These are phyloP conservation scores for Pelargonium citronellum DNA, from an alignment of 441 rosid species.

Conservation along the genomic window DNA sequence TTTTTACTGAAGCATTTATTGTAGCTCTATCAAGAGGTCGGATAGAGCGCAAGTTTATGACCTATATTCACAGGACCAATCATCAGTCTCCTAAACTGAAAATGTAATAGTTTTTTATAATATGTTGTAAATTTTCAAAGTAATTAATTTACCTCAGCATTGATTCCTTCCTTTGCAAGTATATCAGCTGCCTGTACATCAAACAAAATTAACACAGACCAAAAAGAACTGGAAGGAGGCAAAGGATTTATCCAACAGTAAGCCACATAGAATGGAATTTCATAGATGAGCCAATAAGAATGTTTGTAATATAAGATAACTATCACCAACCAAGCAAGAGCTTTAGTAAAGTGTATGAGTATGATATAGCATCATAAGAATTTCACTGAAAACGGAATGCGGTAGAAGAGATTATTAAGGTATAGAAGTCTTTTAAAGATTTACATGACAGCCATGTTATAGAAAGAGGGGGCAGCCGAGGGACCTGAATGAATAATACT, in stretches of 20 bases:
- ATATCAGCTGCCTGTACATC: conserved; percentile 77
- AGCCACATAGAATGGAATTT: neutral
- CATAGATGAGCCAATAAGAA: neutral
- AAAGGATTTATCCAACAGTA: neutral
- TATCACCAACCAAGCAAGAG: no score
- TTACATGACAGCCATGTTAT: no score
- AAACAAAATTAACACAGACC: conserved; percentile 7
- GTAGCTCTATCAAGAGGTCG: conserved; percentile 88
- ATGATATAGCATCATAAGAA: neutral
- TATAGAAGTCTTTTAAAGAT: neutral
- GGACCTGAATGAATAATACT: no score
- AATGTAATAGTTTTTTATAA: neutral
- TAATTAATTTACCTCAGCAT: conserved; percentile 59
- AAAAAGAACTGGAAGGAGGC: neutral
- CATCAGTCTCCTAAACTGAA: conserved; percentile 8
- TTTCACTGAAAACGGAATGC: neutral
- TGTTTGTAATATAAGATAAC: no score
- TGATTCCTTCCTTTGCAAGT: conserved; percentile 85
- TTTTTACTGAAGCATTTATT: conserved; percentile 81
- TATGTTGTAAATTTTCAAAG: neutral
- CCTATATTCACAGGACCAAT: conserved; percentile 32
- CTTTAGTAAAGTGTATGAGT: no score
- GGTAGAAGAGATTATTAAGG: neutral
- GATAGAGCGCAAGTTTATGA: conserved; percentile 81
- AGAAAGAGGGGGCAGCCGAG: no score